Evolutionary conservation across 345 rosid genomes (phyloP).

Genomic region (Salix purpurea): DNA sequence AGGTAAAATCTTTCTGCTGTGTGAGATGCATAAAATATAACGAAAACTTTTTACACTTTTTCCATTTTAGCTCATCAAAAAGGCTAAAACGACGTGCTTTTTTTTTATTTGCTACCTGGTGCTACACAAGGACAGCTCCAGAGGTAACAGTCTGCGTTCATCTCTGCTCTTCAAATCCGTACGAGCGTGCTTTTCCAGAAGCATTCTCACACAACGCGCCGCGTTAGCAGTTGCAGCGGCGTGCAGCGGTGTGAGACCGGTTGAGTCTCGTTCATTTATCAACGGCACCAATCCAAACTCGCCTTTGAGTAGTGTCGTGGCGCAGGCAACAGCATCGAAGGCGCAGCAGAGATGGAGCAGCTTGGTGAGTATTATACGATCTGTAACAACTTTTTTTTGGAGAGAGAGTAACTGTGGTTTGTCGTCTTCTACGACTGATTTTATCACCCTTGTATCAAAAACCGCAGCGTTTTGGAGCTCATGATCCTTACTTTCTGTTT

Average conservation of each 20-base stretch:
- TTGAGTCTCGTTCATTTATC: conserved; percentile 39
- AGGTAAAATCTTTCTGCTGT: conserved; percentile 9
- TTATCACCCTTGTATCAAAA: conserved; percentile 23
- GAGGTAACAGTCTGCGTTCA: conserved; percentile 51
- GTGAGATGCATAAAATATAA: conserved; percentile 2
- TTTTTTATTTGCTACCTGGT: conserved; percentile 41
- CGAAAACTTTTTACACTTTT: conserved; percentile 2
- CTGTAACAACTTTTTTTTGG: conserved; percentile 19
- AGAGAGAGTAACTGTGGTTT: conserved; percentile 30
- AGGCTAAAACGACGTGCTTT: conserved; percentile 23
- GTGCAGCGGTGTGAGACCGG: conserved; percentile 59
- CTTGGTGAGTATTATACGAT: conserved; percentile 29
- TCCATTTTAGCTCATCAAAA: background rate
- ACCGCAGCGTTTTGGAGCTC: conserved; percentile 2
- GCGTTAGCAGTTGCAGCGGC: conserved; percentile 57
- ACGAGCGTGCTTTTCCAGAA: conserved; percentile 68
- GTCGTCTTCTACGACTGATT: conserved; percentile 43
- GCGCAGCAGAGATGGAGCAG: conserved; percentile 56
- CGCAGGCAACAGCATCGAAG: conserved; percentile 54
- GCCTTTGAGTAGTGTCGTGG: conserved; percentile 53
- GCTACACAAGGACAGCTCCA: conserved; percentile 54
- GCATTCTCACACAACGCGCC: conserved; percentile 59
- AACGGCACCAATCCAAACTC: conserved; percentile 51
- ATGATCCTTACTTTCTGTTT: too few species aligned
- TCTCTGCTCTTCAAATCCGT: conserved; percentile 59